Conservation (phyloP, 371 early-diverging fungal species). For the Mucor irregularis region DNA sequence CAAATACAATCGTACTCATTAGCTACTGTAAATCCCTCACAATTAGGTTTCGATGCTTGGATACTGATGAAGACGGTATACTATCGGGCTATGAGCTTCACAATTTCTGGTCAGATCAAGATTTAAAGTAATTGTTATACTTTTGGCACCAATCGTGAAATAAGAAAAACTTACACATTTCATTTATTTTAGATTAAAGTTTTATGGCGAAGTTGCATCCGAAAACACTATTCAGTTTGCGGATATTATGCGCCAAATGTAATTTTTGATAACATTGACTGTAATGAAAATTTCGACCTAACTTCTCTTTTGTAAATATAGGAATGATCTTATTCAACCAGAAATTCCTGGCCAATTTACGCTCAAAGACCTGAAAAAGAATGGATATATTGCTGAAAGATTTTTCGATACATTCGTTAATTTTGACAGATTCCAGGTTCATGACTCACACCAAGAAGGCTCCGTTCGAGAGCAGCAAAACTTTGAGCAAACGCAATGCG, state of each 20-base stretch:
- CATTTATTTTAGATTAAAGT: conserved; percentile 21
- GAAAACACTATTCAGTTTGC: conserved; percentile 39
- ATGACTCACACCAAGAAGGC: conserved; percentile 43
- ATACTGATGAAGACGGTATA: conserved; percentile 87
- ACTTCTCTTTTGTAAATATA: neutral
- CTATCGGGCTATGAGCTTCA: conserved; percentile 81
- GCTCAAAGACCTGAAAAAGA: conserved; percentile 39
- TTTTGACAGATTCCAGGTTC: conserved; percentile 40
- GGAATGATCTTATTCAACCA: conserved; percentile 49
- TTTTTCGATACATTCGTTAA: conserved; percentile 49
- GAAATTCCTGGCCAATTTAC: conserved; percentile 33
- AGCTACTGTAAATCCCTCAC: neutral
- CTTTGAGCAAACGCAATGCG: conserved; percentile 15
- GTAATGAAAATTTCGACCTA: neutral
- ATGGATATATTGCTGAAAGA: conserved; percentile 43
- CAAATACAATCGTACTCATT: neutral
- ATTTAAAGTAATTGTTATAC: conserved; percentile 20
- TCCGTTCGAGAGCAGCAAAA: conserved; percentile 32
- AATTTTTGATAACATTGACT: neutral
- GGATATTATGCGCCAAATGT: conserved; percentile 50
- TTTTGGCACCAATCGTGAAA: no score
- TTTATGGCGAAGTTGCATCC: conserved; percentile 14
- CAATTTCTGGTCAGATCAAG: conserved; percentile 85
- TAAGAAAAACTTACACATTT: neutral
- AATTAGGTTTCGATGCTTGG: conserved; percentile 80